Evolutionary conservation across 1,139 yeast genomes (phyloP).

Genomic region (Arxiozyma heterogenica): DNA sequence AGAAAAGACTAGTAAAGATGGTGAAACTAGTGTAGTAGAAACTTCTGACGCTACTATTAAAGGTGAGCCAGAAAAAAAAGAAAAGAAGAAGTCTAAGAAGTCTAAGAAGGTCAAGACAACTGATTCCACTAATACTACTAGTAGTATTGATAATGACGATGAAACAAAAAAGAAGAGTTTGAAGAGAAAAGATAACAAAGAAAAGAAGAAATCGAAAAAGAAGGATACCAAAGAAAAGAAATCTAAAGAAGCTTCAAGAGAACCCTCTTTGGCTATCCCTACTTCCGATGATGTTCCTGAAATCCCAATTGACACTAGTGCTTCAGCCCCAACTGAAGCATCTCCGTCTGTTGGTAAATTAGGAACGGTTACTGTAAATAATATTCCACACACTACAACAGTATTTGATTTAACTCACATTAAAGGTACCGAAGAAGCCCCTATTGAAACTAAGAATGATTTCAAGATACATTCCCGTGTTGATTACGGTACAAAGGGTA

Average conservation of each 20-base stretch:
- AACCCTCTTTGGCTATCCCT: neutral
- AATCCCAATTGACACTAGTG: neutral
- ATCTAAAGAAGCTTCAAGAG: neutral
- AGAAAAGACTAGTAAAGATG: neutral
- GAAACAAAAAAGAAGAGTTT: neutral
- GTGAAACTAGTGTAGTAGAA: neutral
- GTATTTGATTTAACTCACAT: slow-evolving; percentile 7
- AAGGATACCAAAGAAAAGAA: slow-evolving; percentile 2
- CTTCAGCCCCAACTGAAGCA: neutral
- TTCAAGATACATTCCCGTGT: slow-evolving; percentile 11
- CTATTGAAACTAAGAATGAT: slow-evolving; percentile 4
- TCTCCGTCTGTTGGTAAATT: neutral
- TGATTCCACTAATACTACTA: neutral
- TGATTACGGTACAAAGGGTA: slow-evolving; percentile 20
- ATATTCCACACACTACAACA: slow-evolving; percentile 4
- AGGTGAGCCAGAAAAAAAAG: neutral
- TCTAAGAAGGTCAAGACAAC: slow-evolving; percentile 1
- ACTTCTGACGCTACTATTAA: neutral
- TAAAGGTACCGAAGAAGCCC: slow-evolving; percentile 4
- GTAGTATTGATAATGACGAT: neutral
- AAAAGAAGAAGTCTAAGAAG: neutral
- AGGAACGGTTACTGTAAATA: neutral
- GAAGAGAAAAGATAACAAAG: neutral
- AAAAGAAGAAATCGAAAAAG: neutral
- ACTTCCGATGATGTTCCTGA: neutral